Evolutionary conservation across 2,329 filamentous ascomycete genomes (phyloP), one percentile per base, ranked within the genome.

Genomic region (Colletotrichum karsti): DNA sequence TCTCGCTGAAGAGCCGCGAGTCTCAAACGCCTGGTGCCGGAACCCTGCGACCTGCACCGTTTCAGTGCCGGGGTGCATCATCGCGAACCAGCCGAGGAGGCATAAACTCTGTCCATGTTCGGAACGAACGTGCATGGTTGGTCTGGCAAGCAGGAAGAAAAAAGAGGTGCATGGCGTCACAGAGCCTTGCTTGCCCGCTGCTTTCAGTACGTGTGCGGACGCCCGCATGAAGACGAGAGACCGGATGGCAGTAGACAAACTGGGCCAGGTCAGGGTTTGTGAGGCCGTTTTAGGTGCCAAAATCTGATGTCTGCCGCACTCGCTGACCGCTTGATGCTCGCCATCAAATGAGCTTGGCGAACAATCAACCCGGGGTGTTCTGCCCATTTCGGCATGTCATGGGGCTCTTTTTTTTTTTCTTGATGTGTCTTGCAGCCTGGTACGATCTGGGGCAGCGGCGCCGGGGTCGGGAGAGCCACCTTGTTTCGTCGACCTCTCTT

Each of bases 11-110:
- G 72, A 74, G 71, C 74, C 73, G 71, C 70, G 72, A 73, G 71
- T 71, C 73, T 77, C 74, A 78, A 77, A 78, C 76, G 65, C 54
- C 15, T 66, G 61, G 70, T 74, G 74, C 75, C 70, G 72, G 74
- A 73, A 72, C 72, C 69, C 72, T 77, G 75, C 73, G 73, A 77
- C 76, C 71, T 70, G 53, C 62, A 58, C 67, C 62, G 77, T 78
- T 77, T 78, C 77, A 77, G 67, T 51, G 54, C 63, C 50, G 58
- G 66, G 56, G 51, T 50, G 20, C 56, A 35, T 63, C 59, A 66
- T 55, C 42, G 37, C 42, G 22, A 60, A 39, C 42, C 35, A 44
- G 42, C 30, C 56, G 51, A 51, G 24, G 35, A 54, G 67, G 63
- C 67, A 63, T 67, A 58, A 64, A 57, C 20, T 56, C 53, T 58